Conservation (phyloP, 2,329 filamentous ascomycete species). For the Verticillium tricorpus region DNA sequence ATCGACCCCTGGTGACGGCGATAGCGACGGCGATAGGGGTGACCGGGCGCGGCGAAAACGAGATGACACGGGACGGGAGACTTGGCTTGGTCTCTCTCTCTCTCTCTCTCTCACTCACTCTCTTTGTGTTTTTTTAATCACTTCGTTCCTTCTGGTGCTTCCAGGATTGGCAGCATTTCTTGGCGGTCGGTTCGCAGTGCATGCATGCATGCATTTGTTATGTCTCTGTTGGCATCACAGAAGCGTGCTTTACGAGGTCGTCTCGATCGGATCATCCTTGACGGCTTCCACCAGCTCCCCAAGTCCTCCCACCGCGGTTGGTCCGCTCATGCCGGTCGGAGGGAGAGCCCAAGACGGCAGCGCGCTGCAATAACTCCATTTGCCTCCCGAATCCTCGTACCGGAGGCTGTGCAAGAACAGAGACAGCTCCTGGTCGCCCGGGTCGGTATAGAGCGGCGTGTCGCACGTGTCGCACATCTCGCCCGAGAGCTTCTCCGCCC, state of each 20-base stretch:
- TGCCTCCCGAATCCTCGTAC: constrained; percentile 78
- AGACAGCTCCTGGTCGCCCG: constrained; percentile 81
- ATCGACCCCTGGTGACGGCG: too few relatives aligned
- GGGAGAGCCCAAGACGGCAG: constrained; percentile 86
- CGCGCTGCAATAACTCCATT: constrained; percentile 82
- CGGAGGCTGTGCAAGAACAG: constrained; percentile 91
- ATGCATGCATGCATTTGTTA: too few relatives aligned
- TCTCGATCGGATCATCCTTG: constrained; percentile 38
- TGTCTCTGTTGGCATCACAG: too few relatives aligned
- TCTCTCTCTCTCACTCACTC: too few relatives aligned
- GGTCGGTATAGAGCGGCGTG: constrained; percentile 90
- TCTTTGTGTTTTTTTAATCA: too few relatives aligned
- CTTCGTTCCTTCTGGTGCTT: too few relatives aligned
- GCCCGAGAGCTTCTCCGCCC: constrained; percentile 91
- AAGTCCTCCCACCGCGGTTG: constrained; percentile 60
- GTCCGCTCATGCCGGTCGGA: constrained; percentile 66
- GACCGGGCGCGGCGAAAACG: neutral
- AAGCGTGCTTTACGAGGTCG: constrained; percentile 14
- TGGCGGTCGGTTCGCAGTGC: too few relatives aligned
- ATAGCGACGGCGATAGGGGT: too few relatives aligned
- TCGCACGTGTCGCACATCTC: constrained; percentile 75
- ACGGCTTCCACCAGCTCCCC: constrained; percentile 55
- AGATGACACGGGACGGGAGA: neutral
- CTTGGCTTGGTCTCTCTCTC: too few relatives aligned
- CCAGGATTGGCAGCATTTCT: too few relatives aligned